Conservation (phyloP, 495 filamentous ascomycete species). For the Daldinia vernicosa region DNA sequence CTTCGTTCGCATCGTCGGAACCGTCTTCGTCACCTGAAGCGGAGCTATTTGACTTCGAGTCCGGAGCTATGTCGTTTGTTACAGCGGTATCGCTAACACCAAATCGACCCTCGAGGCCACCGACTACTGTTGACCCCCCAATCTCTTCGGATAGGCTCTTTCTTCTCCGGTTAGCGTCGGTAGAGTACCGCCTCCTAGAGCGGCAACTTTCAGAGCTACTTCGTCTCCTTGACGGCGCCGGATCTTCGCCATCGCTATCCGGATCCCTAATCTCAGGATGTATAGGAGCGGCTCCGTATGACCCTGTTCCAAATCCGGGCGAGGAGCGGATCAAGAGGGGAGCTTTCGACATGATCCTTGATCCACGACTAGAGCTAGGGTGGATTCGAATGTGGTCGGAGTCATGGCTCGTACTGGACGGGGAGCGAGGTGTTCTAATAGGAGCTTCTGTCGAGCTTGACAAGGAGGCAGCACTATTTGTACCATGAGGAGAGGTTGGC, state of each 20-base stretch:
- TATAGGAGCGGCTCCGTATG: conserved; percentile 38
- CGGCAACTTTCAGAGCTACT: conserved; percentile 19
- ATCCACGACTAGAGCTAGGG: conserved; percentile 32
- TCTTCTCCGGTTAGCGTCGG: conserved; percentile 35
- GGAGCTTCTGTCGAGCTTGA: conserved; percentile 3
- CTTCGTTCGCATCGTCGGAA: conserved; percentile 39
- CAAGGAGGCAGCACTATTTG: conserved; percentile 34
- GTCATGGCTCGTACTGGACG: conserved; percentile 41
- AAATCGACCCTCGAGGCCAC: conserved; percentile 58
- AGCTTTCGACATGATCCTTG: conserved; percentile 61
- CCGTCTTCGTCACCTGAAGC: conserved; percentile 39
- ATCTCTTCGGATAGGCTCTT: conserved; percentile 52
- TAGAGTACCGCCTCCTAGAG: conserved; percentile 34
- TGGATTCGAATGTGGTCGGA: conserved; percentile 26
- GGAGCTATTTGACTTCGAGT: conserved; percentile 37
- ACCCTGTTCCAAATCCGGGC: conserved; percentile 57
- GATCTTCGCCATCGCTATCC: conserved; percentile 22
- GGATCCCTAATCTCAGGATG: conserved; percentile 29
- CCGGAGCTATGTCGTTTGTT: conserved; percentile 45
- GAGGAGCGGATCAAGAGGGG: conserved; percentile 67
- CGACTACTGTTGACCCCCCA: conserved; percentile 52
- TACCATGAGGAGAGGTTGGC: conserved; percentile 30
- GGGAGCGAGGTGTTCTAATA: conserved; percentile 33
- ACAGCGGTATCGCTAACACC: conserved; percentile 53
- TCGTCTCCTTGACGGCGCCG: conserved; percentile 11